Evolutionary conservation across 805 yeast species (phyloP), one percentile per base, ranked within the genome.

Genomic region (Candida germanica): DNA sequence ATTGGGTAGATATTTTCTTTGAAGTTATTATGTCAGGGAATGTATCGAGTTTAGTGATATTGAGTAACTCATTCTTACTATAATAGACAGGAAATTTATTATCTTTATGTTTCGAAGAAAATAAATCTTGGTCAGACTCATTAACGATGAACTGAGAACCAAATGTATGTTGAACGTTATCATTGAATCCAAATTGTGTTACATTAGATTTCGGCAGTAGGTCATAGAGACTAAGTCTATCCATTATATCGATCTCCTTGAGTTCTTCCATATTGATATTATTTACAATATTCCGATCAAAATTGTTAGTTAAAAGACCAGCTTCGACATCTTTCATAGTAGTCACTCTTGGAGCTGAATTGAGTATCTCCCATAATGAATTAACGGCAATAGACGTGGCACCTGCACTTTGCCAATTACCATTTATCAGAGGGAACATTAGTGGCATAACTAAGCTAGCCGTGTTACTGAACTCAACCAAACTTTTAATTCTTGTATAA

Each of bases 371-470:
- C 73, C 73, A 67, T 6, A 64, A 38, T 3, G 69, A 58, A 39
- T 64, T 63, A 2, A 64, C 51, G 24, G 56, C 50, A 23, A 58
- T 27, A 11, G 48, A 34, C 11, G 47, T 15, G 5, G 40, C 38
- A 29, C 50, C 39, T 1, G 56, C 44, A 13, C 38, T 36, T 22
- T 57, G 55, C 62, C 64, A 57, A 30, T 35, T 32, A 20, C 47
- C 46, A 3, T 29, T 29, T 3, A 31, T 42, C 20, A 26, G 59
- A 56, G 19, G 6, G 4, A 22, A 10, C 1, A 31, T 46, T 7
- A 85, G 18, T 0, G 94, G 91, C 8, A 86, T 53, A 29, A 75
- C 65, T 15, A 86, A 49, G 6, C 83, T 70, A 0, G 80, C 64
- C 34, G 64, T 61, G 25, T 68, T 66, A 14, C 75, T 48, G 6